Base-by-base conservation (phyloP, 768 basidiomycete genomes). In the Nidularia pulvinata region DNA sequence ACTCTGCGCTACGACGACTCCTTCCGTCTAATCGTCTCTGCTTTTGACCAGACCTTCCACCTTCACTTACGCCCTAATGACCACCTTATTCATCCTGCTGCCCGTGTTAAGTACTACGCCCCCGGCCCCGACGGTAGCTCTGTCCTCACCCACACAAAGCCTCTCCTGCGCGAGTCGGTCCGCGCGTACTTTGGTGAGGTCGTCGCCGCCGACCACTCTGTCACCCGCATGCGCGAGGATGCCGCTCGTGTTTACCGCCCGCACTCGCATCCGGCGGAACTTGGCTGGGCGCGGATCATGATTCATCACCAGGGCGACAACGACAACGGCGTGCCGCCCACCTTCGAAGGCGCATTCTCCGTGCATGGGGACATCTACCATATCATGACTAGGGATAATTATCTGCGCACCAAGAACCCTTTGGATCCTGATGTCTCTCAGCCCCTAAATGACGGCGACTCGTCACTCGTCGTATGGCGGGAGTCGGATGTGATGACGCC, bases 281-380 rank as follows among this genome's bases (percentile, higher is more conserved):
- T 88, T 9, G 93, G 93, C 25, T 89, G 87, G 83, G 91, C 90
- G 14, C 84, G 88, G 19, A 84, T 95, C 58, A 82, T 87, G 69
- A 79, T 92, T 3, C 83, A 90, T 65, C 69, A 85, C 60, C 80
- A 86, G 59, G 81, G 80, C 33, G 80, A 87, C 60, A 67, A 70
- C 30, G 65, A 65, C 30, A 60, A 62, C 25, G 79, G 77, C 33
- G 62, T 75, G 43, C 67, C 82, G 3, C 87, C 88, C 14, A 67
- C 81, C 7, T 91, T 85, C 60, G 89, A 91, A 63, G 91, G 92
- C 56, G 84, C 85, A 9, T 92, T 95, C 72, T 81, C 83, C 7
- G 79, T 81, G 7, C 65, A 83, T 51, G 91, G 90, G 14, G 74
- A 82, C 54, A 77, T 81, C 14, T 82, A 91, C 67, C 89, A 91